Evolutionary conservation across 2,329 filamentous ascomycete species (phyloP).

Genomic region (Ambrosiella beaveri): DNA sequence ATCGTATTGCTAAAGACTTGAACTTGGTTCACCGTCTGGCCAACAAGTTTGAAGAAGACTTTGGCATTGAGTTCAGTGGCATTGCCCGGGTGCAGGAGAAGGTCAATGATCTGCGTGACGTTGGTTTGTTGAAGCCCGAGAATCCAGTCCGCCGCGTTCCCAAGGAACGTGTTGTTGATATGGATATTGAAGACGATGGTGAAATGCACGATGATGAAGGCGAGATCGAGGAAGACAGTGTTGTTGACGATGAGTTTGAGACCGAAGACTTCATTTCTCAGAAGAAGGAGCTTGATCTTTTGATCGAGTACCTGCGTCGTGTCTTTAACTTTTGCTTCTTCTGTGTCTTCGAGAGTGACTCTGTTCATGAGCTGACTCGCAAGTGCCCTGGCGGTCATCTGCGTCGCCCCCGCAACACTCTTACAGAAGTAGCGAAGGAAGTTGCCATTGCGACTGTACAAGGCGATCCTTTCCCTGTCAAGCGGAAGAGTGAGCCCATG

Average conservation of each 20-base stretch:
- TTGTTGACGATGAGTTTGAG: constrained; percentile 67
- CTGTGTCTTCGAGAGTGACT: constrained; percentile 97
- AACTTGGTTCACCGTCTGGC: constrained; percentile 67
- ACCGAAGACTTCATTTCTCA: constrained; percentile 77
- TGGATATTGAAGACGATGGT: constrained; percentile 36
- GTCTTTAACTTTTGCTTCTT: constrained; percentile 99
- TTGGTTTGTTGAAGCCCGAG: constrained; percentile 57
- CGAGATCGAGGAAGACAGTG: constrained; percentile 58
- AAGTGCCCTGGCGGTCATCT: constrained; percentile 98
- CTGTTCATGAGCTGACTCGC: constrained; percentile 81
- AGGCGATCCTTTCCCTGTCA: constrained; percentile 68
- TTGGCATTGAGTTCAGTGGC: constrained; percentile 61
- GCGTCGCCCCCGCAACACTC: constrained; percentile 69
- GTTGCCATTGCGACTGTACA: constrained; percentile 72
- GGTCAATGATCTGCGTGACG: constrained; percentile 61
- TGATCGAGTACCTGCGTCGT: constrained; percentile 89
- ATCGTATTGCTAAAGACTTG: constrained; percentile 82
- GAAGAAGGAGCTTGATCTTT: constrained; percentile 91
- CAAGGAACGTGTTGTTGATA: constrained; percentile 28
- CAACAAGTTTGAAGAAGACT: constrained; percentile 67
- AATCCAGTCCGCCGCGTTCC: constrained; percentile 42
- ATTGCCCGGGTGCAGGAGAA: constrained; percentile 68
- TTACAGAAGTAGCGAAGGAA: constrained; percentile 66
- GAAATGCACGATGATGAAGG: constrained; percentile 57
- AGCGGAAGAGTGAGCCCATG: constrained; percentile 50